Evolutionary conservation across 2,329 filamentous ascomycete species (phyloP), one percentile per base, ranked within the genome.

Genomic region (Ophiocordyceps australis): DNA sequence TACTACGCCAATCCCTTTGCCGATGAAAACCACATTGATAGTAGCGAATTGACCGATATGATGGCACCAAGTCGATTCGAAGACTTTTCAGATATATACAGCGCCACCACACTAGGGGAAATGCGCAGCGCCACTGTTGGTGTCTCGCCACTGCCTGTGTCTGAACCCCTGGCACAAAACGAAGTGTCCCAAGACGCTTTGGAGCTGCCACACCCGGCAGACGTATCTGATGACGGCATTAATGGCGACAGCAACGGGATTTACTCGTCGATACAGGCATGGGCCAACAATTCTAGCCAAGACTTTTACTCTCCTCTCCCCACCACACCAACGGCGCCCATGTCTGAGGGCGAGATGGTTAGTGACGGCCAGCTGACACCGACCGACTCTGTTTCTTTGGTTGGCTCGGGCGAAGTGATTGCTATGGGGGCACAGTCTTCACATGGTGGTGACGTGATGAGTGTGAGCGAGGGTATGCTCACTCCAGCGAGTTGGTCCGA

Each of bases 401-500:
- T 55, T 20, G 65, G 59, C 1, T 66, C 61, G 1, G 55, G 50
- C 10, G 57, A 59, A 26, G 57, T 64, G 23, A 32, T 62, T 16
- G 58, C 47, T 15, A 47, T 57, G 18, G 59, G 65, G 22, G 46
- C 35, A 17, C 40, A 34, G 13, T 55, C 55, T 6, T 48, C 45
- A 1, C 39, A 46, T 25, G 48, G 45, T 3, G 51, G 42, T 27
- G 67, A 71, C 32, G 58, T 72, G 11, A 46, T 71, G 50, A 73
- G 66, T 37, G 62, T 69, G 34, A 65, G 62, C 36, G 64, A 63
- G 17, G 65, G 65, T 17, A 60, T 72, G 38, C 45, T 56, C 28
- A 75, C 69, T 1, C 69, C 70, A 0, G 57, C 59, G 2, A 71
- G 63, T 43, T 75, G 70, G 70, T 70, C 65, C 6, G 70, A 75